Percentiles rank a stretch among this genome's conserved stretches.
Evolutionary conservation across 495 filamentous ascomycete genomes (phyloP).

Genomic region (Talaromyces ruber): DNA sequence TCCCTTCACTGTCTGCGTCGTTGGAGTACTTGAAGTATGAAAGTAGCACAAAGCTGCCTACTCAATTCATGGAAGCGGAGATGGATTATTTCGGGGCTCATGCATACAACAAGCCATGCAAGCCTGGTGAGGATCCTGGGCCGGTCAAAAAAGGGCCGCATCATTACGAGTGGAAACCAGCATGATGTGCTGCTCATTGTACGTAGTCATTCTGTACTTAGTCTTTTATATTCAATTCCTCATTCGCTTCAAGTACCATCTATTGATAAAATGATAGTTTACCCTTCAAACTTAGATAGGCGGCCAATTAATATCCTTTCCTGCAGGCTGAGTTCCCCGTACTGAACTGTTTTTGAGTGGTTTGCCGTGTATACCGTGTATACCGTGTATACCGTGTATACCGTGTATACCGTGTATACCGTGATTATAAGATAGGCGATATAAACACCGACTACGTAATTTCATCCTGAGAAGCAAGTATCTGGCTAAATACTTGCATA

Average conservation of each 20-base stretch:
- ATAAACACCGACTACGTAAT: not conserved
- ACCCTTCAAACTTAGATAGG: not conserved
- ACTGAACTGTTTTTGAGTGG: not conserved
- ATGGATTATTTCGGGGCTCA: slow-evolving; percentile 71
- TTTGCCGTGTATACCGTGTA: not conserved
- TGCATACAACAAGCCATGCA: slow-evolving; percentile 47
- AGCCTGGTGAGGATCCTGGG: slow-evolving; percentile 34
- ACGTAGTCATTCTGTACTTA: not conserved
- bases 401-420: not conserved
- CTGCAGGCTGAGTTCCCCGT: not conserved
- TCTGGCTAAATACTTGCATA: too few species aligned
- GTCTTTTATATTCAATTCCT: not conserved
- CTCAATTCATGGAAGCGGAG: slow-evolving; percentile 67
- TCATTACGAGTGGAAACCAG: slow-evolving; percentile 35
- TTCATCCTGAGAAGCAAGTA: not conserved
- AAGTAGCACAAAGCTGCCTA: slow-evolving; percentile 48
- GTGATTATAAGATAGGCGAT: not conserved
- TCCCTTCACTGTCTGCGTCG: slow-evolving; percentile 54
- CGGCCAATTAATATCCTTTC: not conserved
- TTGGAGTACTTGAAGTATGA: slow-evolving; percentile 65
- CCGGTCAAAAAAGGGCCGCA: slow-evolving; percentile 30
- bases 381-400: not conserved
- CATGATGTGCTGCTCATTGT: slow-evolving; percentile 6
- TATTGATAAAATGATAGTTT: not conserved
- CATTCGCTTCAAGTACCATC: not conserved